phyloP scores from a whole-genome alignment of 345 rosid species.

The Limnanthes douglasii region DNA sequence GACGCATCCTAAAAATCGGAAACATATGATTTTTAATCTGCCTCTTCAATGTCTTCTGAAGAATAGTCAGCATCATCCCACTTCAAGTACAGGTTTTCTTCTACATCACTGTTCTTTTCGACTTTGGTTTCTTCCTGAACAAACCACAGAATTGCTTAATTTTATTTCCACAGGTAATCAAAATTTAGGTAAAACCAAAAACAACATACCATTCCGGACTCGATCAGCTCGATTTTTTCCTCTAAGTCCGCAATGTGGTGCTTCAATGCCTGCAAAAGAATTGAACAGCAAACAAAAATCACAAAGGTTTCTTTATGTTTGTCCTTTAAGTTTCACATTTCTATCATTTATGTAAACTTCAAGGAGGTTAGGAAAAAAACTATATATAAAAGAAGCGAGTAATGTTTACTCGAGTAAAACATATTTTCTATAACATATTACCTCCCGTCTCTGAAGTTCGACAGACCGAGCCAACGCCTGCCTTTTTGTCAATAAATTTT shows the following conservation, averaged over 20 bases:
- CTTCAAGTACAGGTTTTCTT: conserved; percentile 14
- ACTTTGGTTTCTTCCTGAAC: conserved; percentile 34
- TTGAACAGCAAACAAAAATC: conserved; percentile 2
- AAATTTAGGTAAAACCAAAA: conserved; percentile 4
- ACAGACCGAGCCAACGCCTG: conserved; percentile 76
- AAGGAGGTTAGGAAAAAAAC: too few species aligned
- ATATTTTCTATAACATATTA: conserved; percentile 10
- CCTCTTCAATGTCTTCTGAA: conserved; percentile 35
- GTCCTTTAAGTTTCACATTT: too few species aligned
- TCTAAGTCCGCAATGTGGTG: conserved; percentile 49
- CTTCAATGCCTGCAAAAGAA: conserved; percentile 53
- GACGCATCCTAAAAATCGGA: too few species aligned
- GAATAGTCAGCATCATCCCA: conserved; percentile 20
- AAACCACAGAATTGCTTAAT: too few species aligned
- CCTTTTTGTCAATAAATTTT: conserved; percentile 52
- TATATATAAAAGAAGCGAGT: not conserved
- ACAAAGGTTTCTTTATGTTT: conserved; percentile 1
- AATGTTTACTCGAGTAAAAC: not conserved
- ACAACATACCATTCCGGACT: conserved; percentile 31
- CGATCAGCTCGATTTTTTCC: conserved; percentile 44
- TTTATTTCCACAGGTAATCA: not conserved
- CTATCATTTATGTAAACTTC: too few species aligned
- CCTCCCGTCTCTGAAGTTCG: conserved; percentile 92
- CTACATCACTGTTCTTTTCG: conserved; percentile 20
- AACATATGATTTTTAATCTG: conserved; percentile 14